Base-by-base conservation (phyloP, 2,329 filamentous ascomycete genomes). In the Elsinoe arachidis region DNA sequence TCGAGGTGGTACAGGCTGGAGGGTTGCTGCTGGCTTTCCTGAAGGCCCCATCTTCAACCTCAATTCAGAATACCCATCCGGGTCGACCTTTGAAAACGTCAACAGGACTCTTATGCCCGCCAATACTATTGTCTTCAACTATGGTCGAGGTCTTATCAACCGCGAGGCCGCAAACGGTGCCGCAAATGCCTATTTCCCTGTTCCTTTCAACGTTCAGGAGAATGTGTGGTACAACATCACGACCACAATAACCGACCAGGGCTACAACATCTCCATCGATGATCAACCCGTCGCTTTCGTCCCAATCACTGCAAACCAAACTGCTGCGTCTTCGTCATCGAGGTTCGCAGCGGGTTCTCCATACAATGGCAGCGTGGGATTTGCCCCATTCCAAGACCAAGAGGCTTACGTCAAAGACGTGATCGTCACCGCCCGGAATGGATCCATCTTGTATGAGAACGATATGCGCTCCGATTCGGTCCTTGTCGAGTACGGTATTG, bases 341-440 rank as follows among this genome's bases (percentile, higher is more conserved):
- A 12, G 37, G 4, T 38, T 38, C 37, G 37, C 37, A 11, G 12
- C 37, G 12, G 37, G 37, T 38, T 38, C 37, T 4, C 37, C 37
- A 15, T 38, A 14, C 41, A 55, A 30, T 15, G 71, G 71, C 9
- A 65, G 67, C 1, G 74, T 70, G 59, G 72, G 71, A 0, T 74
- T 76, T 47, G 73, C 73, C 1, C 68, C 68, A 0, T 74, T 66
- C 61, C 67, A 73, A 52, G 72, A 74, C 49, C 71, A 75, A 14
- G 61, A 61, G 1, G 67, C 69, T 1, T 69, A 69, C 47, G 60
- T 73, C 57, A 68, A 64, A 33, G 68, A 75, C 59, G 69, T 73
- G 2, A 30, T 34, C 3, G 67, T 69, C 5, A 63, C 66, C 19
- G 61, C 66, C 0, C 23, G 35, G 2, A 72, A 70, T 43, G 66